Conservation (phyloP, 1,139 yeast species). For the Yamadazyma blattariae region DNA sequence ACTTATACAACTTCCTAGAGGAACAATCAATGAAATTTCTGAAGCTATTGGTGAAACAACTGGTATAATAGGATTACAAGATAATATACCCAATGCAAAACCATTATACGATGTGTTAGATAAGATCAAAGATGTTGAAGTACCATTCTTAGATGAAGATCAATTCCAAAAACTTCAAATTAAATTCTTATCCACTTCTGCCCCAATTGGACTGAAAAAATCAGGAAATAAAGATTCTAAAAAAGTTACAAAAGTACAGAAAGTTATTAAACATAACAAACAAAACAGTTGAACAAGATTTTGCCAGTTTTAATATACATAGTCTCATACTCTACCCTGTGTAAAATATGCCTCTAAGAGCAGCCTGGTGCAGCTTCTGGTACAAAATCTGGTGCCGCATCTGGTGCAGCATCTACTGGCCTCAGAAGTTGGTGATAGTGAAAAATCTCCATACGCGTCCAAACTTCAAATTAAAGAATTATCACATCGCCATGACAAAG, state of each 20-base stretch:
- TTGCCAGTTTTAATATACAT: too few species aligned
- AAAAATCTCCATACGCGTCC: too few species aligned
- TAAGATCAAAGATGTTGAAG: conserved; percentile 32
- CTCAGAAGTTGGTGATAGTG: too few species aligned
- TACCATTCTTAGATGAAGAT: conserved; percentile 41
- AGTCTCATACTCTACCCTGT: too few species aligned
- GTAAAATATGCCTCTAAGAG: too few species aligned
- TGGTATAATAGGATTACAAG: conserved; percentile 26
- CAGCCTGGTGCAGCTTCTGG: too few species aligned
- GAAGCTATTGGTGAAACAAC: conserved; percentile 23
- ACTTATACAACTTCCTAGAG: conserved; percentile 53
- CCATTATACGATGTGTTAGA: conserved; percentile 32
- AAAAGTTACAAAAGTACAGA: not conserved
- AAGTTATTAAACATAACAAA: too few species aligned
- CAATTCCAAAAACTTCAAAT: conserved; percentile 32
- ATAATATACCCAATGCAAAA: conserved; percentile 20
- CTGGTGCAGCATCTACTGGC: too few species aligned
- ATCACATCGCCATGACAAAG: too few species aligned
- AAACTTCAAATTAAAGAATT: too few species aligned
- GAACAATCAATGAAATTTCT: conserved; percentile 37
- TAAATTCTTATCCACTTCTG: conserved; percentile 38
- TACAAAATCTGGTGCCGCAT: too few species aligned
- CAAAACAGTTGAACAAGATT: too few species aligned
- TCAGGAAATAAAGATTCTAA: conserved; percentile 1
- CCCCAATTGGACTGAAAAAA: conserved; percentile 26